Percentiles rank a stretch among this genome's conserved stretches.
Conservation (phyloP, 495 filamentous ascomycete species). For the Tuber melanosporum region DNA sequence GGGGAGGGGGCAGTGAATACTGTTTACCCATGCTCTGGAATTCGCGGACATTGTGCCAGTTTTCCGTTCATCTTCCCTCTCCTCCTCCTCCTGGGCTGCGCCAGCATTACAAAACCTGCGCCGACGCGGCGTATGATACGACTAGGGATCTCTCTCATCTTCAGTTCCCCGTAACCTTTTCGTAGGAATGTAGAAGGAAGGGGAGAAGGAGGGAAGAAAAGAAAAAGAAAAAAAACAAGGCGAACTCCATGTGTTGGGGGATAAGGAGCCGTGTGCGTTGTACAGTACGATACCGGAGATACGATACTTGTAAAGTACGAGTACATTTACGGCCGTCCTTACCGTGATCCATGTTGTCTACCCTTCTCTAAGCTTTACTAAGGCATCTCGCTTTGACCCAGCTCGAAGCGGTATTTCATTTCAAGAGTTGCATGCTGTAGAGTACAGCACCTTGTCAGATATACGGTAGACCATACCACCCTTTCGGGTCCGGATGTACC, state of each 20-base stretch:
- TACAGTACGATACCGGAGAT: slow-evolving; percentile 1
- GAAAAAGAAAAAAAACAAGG: background rate
- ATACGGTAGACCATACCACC: background rate
- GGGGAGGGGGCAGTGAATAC: no score
- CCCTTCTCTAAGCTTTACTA: background rate
- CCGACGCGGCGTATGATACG: background rate
- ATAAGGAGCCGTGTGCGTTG: background rate
- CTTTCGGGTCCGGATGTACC: background rate
- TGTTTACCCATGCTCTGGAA: no score
- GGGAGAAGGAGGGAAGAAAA: background rate
- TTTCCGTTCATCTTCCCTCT: background rate
- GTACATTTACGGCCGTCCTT: background rate
- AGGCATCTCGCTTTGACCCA: background rate
- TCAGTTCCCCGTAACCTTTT: background rate
- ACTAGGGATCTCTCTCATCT: background rate
- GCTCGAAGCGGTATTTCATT: background rate
- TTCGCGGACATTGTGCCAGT: no score
- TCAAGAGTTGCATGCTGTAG: background rate
- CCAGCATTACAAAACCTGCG: background rate
- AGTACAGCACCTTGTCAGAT: background rate
- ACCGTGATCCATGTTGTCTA: background rate
- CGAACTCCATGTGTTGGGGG: background rate
- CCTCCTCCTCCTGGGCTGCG: background rate
- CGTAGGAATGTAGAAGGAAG: background rate
- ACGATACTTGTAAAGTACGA: background rate